phyloP scores from a whole-genome alignment of 2,329 filamentous ascomycete genomes.

The Monosporascus sp. region DNA sequence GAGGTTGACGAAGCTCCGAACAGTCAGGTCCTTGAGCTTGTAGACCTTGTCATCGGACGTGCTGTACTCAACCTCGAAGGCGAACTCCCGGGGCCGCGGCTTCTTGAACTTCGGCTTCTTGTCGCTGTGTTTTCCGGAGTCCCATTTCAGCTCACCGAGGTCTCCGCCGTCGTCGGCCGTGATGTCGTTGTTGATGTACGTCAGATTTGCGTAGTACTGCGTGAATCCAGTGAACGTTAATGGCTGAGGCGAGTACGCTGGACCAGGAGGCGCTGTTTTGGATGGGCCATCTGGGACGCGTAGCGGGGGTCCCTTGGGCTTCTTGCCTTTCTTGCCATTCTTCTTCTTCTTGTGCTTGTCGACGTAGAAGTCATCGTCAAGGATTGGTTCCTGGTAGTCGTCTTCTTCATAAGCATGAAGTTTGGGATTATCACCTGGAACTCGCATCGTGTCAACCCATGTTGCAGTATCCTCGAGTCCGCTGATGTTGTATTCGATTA shows the following conservation, averaged over 20 bases:
- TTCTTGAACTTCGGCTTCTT: conserved; percentile 50
- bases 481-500: conserved; percentile 90
- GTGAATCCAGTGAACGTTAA: conserved; percentile 75
- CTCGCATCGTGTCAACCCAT: conserved; percentile 33
- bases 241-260: conserved; percentile 82
- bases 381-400: conserved; percentile 16
- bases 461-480: conserved; percentile 58
- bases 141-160: conserved; percentile 46
- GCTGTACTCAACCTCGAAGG: conserved; percentile 80
- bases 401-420: conserved; percentile 2
- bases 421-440: not conserved
- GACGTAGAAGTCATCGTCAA: conserved; percentile 20
- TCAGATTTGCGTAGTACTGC: conserved; percentile 95
- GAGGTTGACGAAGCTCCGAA: conserved; percentile 72
- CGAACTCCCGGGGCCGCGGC: conserved; percentile 59
- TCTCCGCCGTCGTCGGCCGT: conserved; percentile 22
- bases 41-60: conserved; percentile 75
- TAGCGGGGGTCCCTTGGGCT: conserved; percentile 56
- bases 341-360: conserved; percentile 41
- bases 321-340: conserved; percentile 42
- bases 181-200: conserved; percentile 74
- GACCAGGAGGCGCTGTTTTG: conserved; percentile 69
- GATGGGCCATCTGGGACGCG: conserved; percentile 68
- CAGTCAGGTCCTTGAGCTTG: conserved; percentile 75
- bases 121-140: conserved; percentile 57